phyloP scores from a whole-genome alignment of 1,139 yeast genomes.

The Nakaseomyces uthaithaninus region DNA sequence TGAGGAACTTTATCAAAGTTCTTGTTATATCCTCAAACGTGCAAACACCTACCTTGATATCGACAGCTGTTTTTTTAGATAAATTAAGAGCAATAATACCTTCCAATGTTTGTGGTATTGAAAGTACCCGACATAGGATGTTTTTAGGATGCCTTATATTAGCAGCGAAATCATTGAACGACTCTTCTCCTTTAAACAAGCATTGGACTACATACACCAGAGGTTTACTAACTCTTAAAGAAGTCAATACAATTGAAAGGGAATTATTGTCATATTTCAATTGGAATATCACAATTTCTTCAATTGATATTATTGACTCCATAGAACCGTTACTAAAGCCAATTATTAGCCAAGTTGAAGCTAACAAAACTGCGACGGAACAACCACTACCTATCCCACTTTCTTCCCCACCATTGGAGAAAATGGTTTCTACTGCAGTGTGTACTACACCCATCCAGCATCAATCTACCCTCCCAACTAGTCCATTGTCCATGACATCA shows the following conservation, averaged over 20 bases:
- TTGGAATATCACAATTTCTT: constrained; percentile 70
- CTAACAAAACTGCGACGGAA: background rate
- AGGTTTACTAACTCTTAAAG: constrained; percentile 66
- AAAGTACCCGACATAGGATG: constrained; percentile 87
- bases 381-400: background rate
- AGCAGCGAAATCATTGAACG: constrained; percentile 86
- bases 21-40: constrained; percentile 78
- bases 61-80: constrained; percentile 73
- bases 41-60: constrained; percentile 91
- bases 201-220: constrained; percentile 95
- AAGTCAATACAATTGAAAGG: constrained; percentile 85
- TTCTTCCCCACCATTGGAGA: background rate
- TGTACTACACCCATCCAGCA: background rate
- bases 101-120: constrained; percentile 84
- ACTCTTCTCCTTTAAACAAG: constrained; percentile 86
- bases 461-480: background rate
- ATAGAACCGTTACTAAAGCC: constrained; percentile 70
- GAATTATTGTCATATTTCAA: constrained; percentile 73
- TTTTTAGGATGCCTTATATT: constrained; percentile 80
- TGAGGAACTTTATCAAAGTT: constrained; percentile 53
- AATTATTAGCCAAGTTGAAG: constrained; percentile 33
- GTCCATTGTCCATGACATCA: background rate
- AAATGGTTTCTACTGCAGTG: too few relatives aligned
- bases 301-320: constrained; percentile 58
- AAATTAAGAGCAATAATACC: constrained; percentile 73